A percentile compares a stretch with the other conserved stretches of the same genome.
phyloP scores from a whole-genome alignment of 768 basidiomycete species.

The Cytidiella melzeri region DNA sequence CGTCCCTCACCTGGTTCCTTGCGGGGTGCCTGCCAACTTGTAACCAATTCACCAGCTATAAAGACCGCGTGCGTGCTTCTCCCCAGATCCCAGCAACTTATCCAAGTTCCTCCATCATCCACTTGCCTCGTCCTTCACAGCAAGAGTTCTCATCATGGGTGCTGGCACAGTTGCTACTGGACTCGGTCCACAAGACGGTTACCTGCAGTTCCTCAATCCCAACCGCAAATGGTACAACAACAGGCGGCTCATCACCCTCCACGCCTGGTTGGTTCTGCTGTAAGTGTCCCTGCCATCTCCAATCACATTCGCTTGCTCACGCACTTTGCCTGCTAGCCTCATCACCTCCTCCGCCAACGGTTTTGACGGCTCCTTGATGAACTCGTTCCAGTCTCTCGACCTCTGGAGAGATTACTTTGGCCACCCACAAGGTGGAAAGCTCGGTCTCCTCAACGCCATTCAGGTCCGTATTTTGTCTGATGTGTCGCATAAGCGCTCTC shows the following conservation, averaged over 20 bases:
- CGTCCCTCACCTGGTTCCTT: conserved; percentile 8
- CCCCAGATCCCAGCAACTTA: conserved; percentile 16
- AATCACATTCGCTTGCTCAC: conserved; percentile 1
- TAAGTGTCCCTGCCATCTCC: conserved; percentile 24
- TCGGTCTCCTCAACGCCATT: conserved; percentile 70
- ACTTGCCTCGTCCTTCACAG: conserved; percentile 4
- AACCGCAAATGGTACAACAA: conserved; percentile 74
- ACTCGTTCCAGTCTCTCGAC: conserved; percentile 62
- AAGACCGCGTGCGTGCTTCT: conserved; percentile 1
- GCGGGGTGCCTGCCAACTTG: background rate
- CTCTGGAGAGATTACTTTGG: conserved; percentile 62
- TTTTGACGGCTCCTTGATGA: conserved; percentile 78
- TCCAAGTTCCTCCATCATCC: conserved; percentile 17
- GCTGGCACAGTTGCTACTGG: conserved; percentile 37
- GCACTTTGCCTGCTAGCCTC: conserved; percentile 35
- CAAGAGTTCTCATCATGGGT: conserved; percentile 39
- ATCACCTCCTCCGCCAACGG: conserved; percentile 75
- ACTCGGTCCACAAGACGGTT: conserved; percentile 29
- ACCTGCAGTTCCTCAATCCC: conserved; percentile 55
- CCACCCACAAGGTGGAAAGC: conserved; percentile 45
- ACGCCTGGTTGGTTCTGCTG: conserved; percentile 68
- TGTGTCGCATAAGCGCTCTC: background rate
- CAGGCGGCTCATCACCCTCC: conserved; percentile 57
- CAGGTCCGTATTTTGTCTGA: conserved; percentile 37
- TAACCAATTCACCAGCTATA: conserved; percentile 1